Base-by-base conservation (phyloP, 129 eudicot species). In the Pulicaria dysenterica region DNA sequence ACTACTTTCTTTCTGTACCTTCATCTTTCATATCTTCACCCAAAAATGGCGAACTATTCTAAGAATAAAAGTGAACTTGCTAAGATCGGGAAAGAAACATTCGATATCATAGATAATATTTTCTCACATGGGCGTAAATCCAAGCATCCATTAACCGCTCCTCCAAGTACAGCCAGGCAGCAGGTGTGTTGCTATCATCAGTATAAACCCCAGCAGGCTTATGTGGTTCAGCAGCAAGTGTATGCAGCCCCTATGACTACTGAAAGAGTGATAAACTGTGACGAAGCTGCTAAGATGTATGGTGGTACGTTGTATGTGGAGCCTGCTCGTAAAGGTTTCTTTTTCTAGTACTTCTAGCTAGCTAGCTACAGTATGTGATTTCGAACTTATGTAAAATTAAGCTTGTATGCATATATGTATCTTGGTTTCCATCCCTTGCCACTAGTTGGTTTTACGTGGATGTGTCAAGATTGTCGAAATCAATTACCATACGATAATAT, bases 281-380 rank as follows among this genome's bases (percentile, higher is more conserved):
- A 63, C n/a, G 75, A 79, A 3, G 87, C 76, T 9, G 87, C 82
- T 24, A 79, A 70, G 41, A 74, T 64, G 43, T 83, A 65, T 4
- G 79, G 76, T 37, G 87, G 84, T 58, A 70, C 59, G 9, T 31
- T 75, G 56, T 69, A 15, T 71, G 34, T 47, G 68, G 84, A n/a
- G 78, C 79, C 68, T 7, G 63, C 70, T 16, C 49, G 70, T 48
- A 79, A 71, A 57, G 69, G 58, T 79, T 73, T 65, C 79, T 73
- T 45, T 15, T 79, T 54, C 16, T 55, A 44, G 19, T n/a, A 53
- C 13, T 11, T 16, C n/a, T n/a, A 50, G 41, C 7, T 61, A 73
- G 64, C 3, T 72, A 69, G 42, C 11, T 12, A 5, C 31, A 24
- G 31, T 24, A 24, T 24, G 31, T 24, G 19, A 9, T 67, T 44